Percentiles rank a stretch among this genome's conserved stretches.
Evolutionary conservation across 2,329 filamentous ascomycete species (phyloP).

Genomic region (Cryphonectria parasitica): DNA sequence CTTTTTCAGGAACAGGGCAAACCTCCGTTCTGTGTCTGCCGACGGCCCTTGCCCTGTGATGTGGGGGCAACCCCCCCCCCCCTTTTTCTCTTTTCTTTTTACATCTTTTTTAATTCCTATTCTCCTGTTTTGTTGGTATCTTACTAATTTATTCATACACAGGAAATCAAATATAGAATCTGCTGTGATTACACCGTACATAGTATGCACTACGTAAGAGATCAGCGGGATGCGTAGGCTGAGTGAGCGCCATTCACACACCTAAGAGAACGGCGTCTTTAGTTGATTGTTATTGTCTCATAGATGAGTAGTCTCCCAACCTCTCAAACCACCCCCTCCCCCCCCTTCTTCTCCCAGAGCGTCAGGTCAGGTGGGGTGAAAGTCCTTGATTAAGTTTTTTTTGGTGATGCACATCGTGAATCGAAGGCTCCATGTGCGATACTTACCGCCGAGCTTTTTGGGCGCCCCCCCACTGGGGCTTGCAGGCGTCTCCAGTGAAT

Average conservation of each 20-base stretch:
- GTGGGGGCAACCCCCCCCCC: neutral
- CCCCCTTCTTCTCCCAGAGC: neutral
- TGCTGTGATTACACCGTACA: neutral
- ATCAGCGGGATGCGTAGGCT: neutral
- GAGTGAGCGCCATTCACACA: neutral
- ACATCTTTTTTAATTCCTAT: no score
- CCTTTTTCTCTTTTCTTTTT: neutral
- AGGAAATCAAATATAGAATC: neutral
- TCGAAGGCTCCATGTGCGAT: neutral
- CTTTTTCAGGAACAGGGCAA: conserved; percentile 12
- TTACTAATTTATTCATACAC: neutral
- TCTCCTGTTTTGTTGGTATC: no score
- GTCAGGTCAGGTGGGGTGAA: conserved; percentile 6
- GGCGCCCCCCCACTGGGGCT: neutral
- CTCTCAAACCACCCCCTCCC: no score
- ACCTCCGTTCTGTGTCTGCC: conserved; percentile 5
- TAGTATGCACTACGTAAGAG: neutral
- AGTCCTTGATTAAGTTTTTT: neutral
- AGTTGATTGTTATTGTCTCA: conserved; percentile 25
- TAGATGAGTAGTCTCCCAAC: conserved; percentile 16
- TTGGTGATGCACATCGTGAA: neutral
- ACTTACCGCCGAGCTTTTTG: neutral
- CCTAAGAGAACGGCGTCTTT: neutral
- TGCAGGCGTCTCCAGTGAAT: neutral
- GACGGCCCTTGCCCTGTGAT: neutral